phyloP scores from a whole-genome alignment of 2,329 filamentous ascomycete species.

The Cytospora piceae region DNA sequence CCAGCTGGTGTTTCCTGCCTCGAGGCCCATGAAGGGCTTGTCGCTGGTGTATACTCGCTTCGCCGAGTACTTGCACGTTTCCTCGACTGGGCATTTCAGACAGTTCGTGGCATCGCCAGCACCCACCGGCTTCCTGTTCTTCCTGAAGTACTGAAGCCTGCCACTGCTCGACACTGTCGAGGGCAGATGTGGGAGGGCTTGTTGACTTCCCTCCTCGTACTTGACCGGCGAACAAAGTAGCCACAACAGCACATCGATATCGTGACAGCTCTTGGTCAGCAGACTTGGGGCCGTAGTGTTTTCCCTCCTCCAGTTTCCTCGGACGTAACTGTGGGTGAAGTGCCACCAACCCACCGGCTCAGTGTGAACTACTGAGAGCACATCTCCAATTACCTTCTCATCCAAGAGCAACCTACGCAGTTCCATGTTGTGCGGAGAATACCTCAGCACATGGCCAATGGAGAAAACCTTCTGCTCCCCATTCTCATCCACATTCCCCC shows the following conservation, averaged over 20 bases:
- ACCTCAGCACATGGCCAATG: slow-evolving; percentile 90
- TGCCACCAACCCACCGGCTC: slow-evolving; percentile 98
- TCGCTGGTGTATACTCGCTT: slow-evolving; percentile 78
- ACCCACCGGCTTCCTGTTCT: slow-evolving; percentile 71
- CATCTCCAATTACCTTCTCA: slow-evolving; percentile 77
- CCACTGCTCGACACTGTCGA: slow-evolving; percentile 76
- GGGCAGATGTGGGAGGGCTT: slow-evolving; percentile 69
- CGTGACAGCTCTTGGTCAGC: slow-evolving; percentile 94
- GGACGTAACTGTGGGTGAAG: slow-evolving; percentile 87
- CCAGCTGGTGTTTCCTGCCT: slow-evolving; percentile 72
- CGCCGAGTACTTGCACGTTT: slow-evolving; percentile 81
- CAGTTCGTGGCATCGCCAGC: slow-evolving; percentile 87
- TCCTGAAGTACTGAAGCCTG: slow-evolving; percentile 76
- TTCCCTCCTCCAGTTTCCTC: slow-evolving; percentile 90
- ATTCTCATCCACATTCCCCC: slow-evolving; percentile 39
- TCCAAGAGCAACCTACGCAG: slow-evolving; percentile 77
- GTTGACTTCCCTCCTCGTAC: slow-evolving; percentile 45
- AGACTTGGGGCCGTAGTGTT: slow-evolving; percentile 77
- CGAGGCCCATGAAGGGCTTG: slow-evolving; percentile 58
- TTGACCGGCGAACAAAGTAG: slow-evolving; percentile 74
- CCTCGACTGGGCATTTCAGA: slow-evolving; percentile 74
- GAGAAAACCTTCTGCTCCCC: slow-evolving; percentile 67
- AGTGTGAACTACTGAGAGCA: slow-evolving; percentile 85
- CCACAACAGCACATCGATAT: slow-evolving; percentile 93
- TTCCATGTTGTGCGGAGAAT: slow-evolving; percentile 89